Percentiles rank a stretch among this genome's conserved stretches.
Conservation (phyloP, 2,329 filamentous ascomycete species). For the Hypomyces rosellus region DNA sequence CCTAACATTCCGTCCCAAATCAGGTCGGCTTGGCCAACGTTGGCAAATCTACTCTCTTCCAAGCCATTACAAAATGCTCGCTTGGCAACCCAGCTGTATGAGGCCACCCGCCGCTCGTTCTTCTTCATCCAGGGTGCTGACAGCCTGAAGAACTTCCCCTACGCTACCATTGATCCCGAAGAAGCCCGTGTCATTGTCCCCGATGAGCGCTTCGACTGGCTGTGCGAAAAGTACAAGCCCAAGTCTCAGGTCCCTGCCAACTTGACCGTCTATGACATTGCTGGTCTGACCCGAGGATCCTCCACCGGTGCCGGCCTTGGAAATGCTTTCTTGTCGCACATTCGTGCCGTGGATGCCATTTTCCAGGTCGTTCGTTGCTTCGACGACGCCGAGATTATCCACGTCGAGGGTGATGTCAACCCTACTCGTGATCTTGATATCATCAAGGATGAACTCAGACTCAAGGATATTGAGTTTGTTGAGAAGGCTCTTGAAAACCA, state of each 20-base stretch:
- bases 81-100: constrained; percentile 93
- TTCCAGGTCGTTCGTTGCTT: constrained; percentile 97
- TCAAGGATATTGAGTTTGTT: constrained; percentile 98
- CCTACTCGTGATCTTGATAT: constrained; percentile 91
- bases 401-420: constrained; percentile 98
- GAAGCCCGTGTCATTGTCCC: constrained; percentile 96
- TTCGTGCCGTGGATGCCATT: constrained; percentile 95
- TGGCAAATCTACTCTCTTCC: constrained; percentile 98
- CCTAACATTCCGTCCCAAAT: constrained; percentile 15
- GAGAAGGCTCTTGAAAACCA: constrained; percentile 91
- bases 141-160: constrained; percentile 79
- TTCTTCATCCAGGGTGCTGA: constrained; percentile 34
- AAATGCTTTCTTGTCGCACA: constrained; percentile 97
- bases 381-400: constrained; percentile 98
- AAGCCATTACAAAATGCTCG: constrained; percentile 96
- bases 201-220: constrained; percentile 93
- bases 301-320: constrained; percentile 96
- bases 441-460: constrained; percentile 90
- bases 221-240: constrained; percentile 93
- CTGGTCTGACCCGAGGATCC: constrained; percentile 88
- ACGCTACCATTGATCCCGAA: constrained; percentile 98
- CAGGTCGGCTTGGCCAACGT: constrained; percentile 98
- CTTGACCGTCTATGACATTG: constrained; percentile 97
- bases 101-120: constrained; percentile 29
- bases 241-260: constrained; percentile 97